A percentile compares a stretch with the other conserved stretches of the same genome.
Evolutionary conservation across 257 asterid species (phyloP).

Genomic region (Rhazya stricta): DNA sequence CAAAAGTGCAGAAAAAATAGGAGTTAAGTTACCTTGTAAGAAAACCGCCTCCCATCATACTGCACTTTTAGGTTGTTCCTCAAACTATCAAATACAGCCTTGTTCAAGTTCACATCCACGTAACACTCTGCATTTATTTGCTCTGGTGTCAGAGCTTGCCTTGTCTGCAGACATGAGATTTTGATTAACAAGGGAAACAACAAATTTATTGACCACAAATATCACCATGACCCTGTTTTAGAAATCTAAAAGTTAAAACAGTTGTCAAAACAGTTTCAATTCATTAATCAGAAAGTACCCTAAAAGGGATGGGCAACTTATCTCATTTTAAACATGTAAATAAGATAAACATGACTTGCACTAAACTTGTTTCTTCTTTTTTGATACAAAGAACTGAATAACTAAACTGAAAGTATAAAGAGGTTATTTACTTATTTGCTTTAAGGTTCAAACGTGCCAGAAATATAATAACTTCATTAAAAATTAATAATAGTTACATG

Average conservation of each 20-base stretch:
- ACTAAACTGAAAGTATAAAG: too few species aligned
- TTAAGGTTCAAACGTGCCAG: too few species aligned
- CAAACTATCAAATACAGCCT: conserved; percentile 2
- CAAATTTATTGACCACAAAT: background rate
- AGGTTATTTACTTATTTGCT: too few species aligned
- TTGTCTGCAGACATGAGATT: background rate
- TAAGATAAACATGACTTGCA: too few species aligned
- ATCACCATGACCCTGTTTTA: background rate
- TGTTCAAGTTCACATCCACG: conserved; percentile 9
- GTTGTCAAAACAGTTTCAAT: background rate
- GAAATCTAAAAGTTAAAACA: background rate
- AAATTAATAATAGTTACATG: too few species aligned
- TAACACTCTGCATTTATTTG: conserved; percentile 11
- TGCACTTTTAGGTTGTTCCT: conserved; percentile 7
- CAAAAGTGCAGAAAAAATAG: background rate
- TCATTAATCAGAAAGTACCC: background rate
- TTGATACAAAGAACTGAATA: too few species aligned
- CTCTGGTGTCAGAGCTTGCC: conserved; percentile 10
- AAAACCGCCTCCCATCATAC: conserved; percentile 2
- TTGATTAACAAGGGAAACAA: background rate
- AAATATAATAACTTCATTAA: too few species aligned
- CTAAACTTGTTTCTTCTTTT: too few species aligned
- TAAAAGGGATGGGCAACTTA: background rate
- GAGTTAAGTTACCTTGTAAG: background rate
- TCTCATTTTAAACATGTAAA: too few species aligned